Evolutionary conservation across 495 filamentous ascomycete species (phyloP), one percentile per base, ranked within the genome.

Genomic region (Penicillium soppii): DNA sequence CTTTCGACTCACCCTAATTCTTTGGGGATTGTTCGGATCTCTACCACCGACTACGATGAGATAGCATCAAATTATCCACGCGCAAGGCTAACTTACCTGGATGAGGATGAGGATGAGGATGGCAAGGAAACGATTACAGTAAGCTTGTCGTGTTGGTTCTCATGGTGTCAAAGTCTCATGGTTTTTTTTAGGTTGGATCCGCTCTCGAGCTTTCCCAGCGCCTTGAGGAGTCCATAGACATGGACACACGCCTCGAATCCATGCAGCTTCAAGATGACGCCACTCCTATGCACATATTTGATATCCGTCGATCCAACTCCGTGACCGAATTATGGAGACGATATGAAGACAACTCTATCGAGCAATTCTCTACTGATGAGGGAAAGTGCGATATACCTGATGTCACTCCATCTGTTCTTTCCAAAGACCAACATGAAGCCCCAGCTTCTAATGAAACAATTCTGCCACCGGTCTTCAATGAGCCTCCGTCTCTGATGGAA

Each of bases 71-170:
- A 54, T 41, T 62, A 81, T 56, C 79, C 80, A n/a, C 68, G 70
- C 26, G 76, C 79, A 10, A 69, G 66, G 21, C 50, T 83, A 45
- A 79, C 67, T 10, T 83, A 83, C 61, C 23, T 73, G 13, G 80
- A 83, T 55, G 76, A 82, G 9, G 80, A 82, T 52, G 78, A 82
- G 54, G 77, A 81, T 29, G 80, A 82, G 52, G 77, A 80, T 56
- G 73, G 29, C 4, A 12, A 70, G 1, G 77, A 79, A 45, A 54
- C 73, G 35, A 82, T 83, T 44, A 80, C 71, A 13, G 80, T 82
- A 58, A 66, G 76, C 43, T 19, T 27, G 43, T 32, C 13, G 13
- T 12, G 16, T 0, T 15, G 15, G 30, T 27, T 27, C 5, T 7
- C 16, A 3, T 21, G 33, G n/a, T 10, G 7, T 17, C 19, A 35